Conservation (phyloP, 2,329 filamentous ascomycete species). For the Fragosphaeria purpurea region DNA sequence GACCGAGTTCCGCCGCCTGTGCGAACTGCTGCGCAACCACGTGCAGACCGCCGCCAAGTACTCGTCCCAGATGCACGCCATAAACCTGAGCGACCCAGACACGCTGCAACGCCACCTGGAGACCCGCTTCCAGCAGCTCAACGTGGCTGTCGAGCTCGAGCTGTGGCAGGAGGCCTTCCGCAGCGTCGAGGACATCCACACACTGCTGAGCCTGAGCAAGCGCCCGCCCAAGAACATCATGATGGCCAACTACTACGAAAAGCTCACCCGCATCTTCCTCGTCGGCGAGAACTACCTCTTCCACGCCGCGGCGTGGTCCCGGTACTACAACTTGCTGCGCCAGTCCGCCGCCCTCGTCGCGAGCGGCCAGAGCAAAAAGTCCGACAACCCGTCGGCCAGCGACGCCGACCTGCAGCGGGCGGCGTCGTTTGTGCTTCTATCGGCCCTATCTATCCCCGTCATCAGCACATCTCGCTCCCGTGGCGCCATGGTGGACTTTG, state of each 20-base stretch:
- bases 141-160: conserved; percentile 95
- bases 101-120: conserved; percentile 95
- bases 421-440: conserved; percentile 89
- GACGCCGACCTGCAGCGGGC: conserved; percentile 89
- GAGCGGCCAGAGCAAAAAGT: conserved; percentile 78
- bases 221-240: conserved; percentile 96
- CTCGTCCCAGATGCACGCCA: conserved; percentile 97
- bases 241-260: conserved; percentile 99
- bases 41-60: conserved; percentile 99
- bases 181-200: conserved; percentile 98
- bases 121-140: conserved; percentile 96
- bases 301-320: conserved; percentile 94
- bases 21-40: conserved; percentile 96
- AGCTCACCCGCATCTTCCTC: conserved; percentile 95
- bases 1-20: conserved; percentile 97
- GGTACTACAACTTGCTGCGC: conserved; percentile 93
- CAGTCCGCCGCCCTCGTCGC: conserved; percentile 78
- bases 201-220: conserved; percentile 93
- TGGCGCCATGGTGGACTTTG: conserved; percentile 90
- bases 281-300: conserved; percentile 99
- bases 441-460: conserved; percentile 93
- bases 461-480: conserved; percentile 97
- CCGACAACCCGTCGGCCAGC: conserved; percentile 82
- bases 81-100: conserved; percentile 95
- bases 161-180: conserved; percentile 99